These are phyloP conservation scores for Psidium friedrichsthalianum DNA, from an alignment of 345 rosid species.

Conservation along the genomic window DNA sequence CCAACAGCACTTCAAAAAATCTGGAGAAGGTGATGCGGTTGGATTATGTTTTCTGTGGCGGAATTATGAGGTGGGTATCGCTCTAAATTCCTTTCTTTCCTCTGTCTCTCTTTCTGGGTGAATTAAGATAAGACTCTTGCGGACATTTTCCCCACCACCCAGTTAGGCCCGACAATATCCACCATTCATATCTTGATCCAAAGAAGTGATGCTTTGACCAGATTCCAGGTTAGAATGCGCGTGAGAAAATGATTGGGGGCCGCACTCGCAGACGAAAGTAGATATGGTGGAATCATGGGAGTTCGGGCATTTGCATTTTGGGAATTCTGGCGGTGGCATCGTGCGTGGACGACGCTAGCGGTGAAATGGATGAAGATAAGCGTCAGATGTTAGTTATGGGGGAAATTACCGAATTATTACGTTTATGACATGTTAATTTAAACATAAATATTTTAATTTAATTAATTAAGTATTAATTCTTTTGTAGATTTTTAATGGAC, in stretches of 20 bases:
- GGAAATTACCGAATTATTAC: too few relatives aligned
- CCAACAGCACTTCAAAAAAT: background rate
- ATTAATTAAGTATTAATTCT: too few relatives aligned
- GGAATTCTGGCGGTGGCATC: background rate
- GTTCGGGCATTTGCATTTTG: background rate
- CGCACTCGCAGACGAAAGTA: background rate
- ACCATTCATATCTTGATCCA: background rate
- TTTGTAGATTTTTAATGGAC: too few relatives aligned
- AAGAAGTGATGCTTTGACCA: background rate
- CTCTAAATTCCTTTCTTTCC: background rate
- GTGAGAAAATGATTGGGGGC: background rate
- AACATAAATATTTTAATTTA: too few relatives aligned
- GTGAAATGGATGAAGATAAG: background rate
- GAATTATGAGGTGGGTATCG: background rate
- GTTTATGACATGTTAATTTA: too few relatives aligned
- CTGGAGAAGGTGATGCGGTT: background rate
- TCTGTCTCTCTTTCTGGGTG: background rate
- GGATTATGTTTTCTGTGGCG: background rate
- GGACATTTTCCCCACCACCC: background rate
- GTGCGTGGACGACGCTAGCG: background rate
- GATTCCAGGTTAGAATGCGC: background rate
- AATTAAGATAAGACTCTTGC: background rate
- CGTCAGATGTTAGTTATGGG: background rate
- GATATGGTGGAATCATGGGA: background rate
- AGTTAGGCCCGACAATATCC: background rate